A percentile compares a stretch with the other conserved stretches of the same genome.
These are phyloP conservation scores for Clonostachys sp. DNA, from an alignment of 2,329 filamentous ascomycete genomes.

Conservation along the genomic window DNA sequence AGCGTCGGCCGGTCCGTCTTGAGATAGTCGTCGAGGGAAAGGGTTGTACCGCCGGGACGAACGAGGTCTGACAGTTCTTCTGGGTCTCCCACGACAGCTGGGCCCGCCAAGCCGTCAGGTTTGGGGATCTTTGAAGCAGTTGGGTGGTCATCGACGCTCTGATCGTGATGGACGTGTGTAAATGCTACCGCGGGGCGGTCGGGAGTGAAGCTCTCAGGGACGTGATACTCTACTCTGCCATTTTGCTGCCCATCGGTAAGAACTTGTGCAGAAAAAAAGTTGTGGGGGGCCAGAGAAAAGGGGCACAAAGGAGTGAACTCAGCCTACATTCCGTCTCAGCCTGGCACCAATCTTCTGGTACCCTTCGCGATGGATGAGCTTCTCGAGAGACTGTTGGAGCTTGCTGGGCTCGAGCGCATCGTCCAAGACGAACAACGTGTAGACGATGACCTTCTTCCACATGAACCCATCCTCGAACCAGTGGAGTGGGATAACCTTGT, in stretches of 20 bases:
- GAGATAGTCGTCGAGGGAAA: conserved; percentile 25
- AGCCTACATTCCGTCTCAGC: conserved; percentile 11
- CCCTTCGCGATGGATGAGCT: conserved; percentile 8
- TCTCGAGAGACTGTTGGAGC: conserved; percentile 8
- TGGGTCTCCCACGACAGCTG: conserved; percentile 15
- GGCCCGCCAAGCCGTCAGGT: conserved; percentile 2
- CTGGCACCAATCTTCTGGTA: conserved; percentile 16
- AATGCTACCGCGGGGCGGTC: conserved; percentile 25
- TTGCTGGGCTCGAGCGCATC: conserved; percentile 13
- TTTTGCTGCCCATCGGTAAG: conserved; percentile 5
- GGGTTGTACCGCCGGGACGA: conserved; percentile 10
- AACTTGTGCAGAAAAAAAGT: neutral
- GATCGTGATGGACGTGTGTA: conserved; percentile 14
- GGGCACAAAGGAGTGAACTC: neutral
- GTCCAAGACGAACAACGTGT: conserved; percentile 17
- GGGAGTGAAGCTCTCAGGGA: conserved; percentile 25
- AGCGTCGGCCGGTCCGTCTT: conserved; percentile 30
- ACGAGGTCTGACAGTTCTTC: conserved; percentile 12
- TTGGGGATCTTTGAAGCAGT: conserved; percentile 21
- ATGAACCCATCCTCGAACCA: conserved; percentile 17
- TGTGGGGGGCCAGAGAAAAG: neutral
- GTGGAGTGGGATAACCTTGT: conserved; percentile 13
- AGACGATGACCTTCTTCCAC: conserved; percentile 11
- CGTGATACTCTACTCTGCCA: conserved; percentile 32
- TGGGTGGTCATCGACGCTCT: conserved; percentile 21